These are phyloP conservation scores for Pugionium dolabratum DNA, from an alignment of 345 rosid genomes.

Conservation along the genomic window DNA sequence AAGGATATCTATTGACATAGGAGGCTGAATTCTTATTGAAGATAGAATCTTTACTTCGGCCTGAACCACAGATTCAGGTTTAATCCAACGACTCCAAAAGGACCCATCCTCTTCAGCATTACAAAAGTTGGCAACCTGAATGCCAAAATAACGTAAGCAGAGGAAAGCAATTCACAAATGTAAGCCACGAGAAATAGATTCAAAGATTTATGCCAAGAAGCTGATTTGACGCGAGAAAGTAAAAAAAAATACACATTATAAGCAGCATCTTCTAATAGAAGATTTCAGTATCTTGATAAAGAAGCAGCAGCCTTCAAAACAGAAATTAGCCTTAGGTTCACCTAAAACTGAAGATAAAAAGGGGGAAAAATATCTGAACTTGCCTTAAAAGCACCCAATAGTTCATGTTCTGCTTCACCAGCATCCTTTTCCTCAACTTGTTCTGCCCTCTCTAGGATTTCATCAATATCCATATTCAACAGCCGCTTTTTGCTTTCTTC, in stretches of 20 bases:
- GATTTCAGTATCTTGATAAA: too few species aligned
- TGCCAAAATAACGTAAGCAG: conserved; percentile 28
- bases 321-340: background rate
- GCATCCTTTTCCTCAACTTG: conserved; percentile 84
- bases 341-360: conserved; percentile 11
- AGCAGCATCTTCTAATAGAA: too few species aligned
- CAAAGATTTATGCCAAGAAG: conserved; percentile 17
- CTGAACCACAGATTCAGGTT: conserved; percentile 81
- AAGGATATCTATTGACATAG: background rate
- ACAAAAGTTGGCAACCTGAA: conserved; percentile 91
- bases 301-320: too few species aligned
- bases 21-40: conserved; percentile 23
- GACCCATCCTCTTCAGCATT: conserved; percentile 92
- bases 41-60: conserved; percentile 69
- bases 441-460: conserved; percentile 97
- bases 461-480: conserved; percentile 93
- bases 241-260: too few species aligned
- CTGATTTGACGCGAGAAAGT: background rate
- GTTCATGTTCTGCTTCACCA: conserved; percentile 68
- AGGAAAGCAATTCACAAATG: conserved; percentile 1
- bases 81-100: conserved; percentile 99
- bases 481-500: conserved; percentile 95
- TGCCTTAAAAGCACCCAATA: conserved; percentile 97
- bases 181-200: conserved; percentile 8
- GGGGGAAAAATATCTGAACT: conserved; percentile 31